phyloP scores from a whole-genome alignment of 768 basidiomycete species.

The Crepidotus variabilis region DNA sequence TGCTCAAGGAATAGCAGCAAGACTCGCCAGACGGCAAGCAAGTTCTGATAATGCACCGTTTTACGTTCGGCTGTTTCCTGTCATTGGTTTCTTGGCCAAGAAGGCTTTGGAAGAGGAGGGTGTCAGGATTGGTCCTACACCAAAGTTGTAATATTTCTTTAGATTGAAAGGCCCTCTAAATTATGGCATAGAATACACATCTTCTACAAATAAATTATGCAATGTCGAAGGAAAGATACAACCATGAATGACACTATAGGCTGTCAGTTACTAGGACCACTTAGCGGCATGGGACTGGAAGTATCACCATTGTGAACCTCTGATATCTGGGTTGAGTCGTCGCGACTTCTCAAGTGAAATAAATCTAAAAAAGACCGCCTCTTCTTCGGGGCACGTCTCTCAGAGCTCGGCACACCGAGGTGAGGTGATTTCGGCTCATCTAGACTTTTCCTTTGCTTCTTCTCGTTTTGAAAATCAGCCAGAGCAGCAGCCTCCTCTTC shows the following conservation, averaged over 20 bases:
- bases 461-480: not conserved
- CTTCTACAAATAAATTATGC: not conserved
- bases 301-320: not conserved
- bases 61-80: conserved; percentile 45
- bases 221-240: too few species aligned
- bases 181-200: not conserved
- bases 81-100: conserved; percentile 63
- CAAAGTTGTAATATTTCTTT: conserved; percentile 23
- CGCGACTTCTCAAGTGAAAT: not conserved
- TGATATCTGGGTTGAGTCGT: not conserved
- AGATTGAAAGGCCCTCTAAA: too few species aligned
- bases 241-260: too few species aligned
- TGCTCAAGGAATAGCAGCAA: conserved; percentile 86
- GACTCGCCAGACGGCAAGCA: conserved; percentile 81
- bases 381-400: not conserved
- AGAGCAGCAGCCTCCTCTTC: not conserved
- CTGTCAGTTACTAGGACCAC: too few species aligned
- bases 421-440: not conserved
- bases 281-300: too few species aligned
- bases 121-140: conserved; percentile 21
- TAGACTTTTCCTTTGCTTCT: not conserved
- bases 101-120: conserved; percentile 55
- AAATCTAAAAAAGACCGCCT: not conserved
- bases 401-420: not conserved
- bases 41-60: conserved; percentile 74